Evolutionary conservation across 2,329 filamentous ascomycete genomes (phyloP).

Genomic region (Scleromitrula shiraiana): DNA sequence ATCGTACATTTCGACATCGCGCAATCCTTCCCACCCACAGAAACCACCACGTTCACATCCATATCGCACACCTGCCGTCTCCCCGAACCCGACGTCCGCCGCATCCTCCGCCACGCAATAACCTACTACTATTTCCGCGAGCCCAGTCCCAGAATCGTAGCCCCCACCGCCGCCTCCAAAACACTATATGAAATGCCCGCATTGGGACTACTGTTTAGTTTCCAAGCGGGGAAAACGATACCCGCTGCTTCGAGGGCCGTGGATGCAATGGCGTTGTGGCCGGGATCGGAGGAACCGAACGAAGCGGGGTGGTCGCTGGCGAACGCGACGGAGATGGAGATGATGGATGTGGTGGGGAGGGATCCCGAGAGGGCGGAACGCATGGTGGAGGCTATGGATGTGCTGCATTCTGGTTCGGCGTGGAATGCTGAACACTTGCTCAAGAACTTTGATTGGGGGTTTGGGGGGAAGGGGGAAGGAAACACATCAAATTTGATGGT

Average conservation of each 20-base stretch:
- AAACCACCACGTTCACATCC: not conserved
- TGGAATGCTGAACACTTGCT: no score
- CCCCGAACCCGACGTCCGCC: not conserved
- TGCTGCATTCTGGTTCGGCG: no score
- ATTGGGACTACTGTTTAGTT: not conserved
- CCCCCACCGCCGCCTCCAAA: not conserved
- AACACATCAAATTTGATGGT: not conserved
- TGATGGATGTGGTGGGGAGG: not conserved
- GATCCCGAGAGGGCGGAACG: not conserved
- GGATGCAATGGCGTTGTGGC: conserved; percentile 11
- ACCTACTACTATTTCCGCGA: not conserved
- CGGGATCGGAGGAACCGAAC: conserved; percentile 10
- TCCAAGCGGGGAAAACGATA: conserved; percentile 2
- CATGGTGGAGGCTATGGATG: conserved; percentile 7
- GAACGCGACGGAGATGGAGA: no score
- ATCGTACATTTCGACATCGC: not conserved
- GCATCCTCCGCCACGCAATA: not conserved
- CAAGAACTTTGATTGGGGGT: no score
- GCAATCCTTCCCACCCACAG: not conserved
- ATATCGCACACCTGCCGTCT: not conserved
- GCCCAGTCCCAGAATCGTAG: not conserved
- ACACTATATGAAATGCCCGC: not conserved
- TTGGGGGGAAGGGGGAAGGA: no score
- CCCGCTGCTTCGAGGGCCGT: conserved; percentile 5
- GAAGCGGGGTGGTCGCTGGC: conserved; percentile 11